Evolutionary conservation across 1,139 yeast genomes (phyloP).

Genomic region (Hyphopichia buzzinii): DNA sequence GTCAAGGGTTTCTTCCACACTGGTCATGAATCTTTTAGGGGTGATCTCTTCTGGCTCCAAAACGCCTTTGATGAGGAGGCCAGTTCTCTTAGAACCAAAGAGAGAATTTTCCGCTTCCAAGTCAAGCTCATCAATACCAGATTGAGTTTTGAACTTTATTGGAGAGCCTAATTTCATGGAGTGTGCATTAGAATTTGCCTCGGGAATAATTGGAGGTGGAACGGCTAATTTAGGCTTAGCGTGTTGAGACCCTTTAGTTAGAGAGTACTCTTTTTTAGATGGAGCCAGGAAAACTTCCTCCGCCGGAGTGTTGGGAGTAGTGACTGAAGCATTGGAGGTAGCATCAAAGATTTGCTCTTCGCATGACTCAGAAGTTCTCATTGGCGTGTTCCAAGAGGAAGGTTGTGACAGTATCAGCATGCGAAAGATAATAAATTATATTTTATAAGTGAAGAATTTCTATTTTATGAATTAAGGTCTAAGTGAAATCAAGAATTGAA

Average conservation of each 20-base stretch:
- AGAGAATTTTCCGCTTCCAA: neutral
- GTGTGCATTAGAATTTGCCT: neutral
- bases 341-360: neutral
- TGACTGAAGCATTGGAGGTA: neutral
- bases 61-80: neutral
- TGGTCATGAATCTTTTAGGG: neutral
- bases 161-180: neutral
- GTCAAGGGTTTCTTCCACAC: conserved; percentile 1
- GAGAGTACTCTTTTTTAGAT: neutral
- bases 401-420: neutral
- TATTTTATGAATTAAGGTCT: too few species aligned
- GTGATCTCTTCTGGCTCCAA: neutral
- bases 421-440: neutral
- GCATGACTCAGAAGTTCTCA: neutral
- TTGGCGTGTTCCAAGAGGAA: neutral
- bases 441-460: too few species aligned
- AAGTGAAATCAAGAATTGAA: too few species aligned
- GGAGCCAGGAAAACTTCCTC: neutral
- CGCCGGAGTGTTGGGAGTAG: neutral
- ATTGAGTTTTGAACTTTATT: neutral
- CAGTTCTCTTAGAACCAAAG: neutral
- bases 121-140: neutral
- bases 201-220: neutral
- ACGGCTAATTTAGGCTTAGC: neutral
- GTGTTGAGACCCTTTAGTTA: neutral